Percentiles rank a stretch among this genome's conserved stretches.
Conservation (phyloP, 164 flowering plant species). For the Magnolia kwangsiensis region DNA sequence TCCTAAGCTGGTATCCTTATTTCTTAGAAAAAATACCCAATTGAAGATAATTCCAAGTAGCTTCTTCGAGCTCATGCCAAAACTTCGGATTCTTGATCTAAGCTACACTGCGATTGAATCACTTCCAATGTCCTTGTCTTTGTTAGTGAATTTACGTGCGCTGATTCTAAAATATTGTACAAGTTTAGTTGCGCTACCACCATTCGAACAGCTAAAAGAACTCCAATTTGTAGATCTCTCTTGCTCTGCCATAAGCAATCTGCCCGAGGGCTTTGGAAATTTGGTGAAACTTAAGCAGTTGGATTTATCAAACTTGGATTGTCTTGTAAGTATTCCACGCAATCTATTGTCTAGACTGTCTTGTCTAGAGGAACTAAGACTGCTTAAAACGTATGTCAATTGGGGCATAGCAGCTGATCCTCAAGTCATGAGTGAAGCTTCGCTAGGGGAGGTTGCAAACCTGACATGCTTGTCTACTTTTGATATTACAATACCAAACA, state of each 20-base stretch:
- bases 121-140: conserved; percentile 3
- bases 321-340: not conserved
- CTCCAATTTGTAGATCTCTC: conserved; percentile 3
- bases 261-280: conserved; percentile 2
- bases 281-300: conserved; percentile 6
- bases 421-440: not conserved
- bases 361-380: not conserved
- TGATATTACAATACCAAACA: not conserved
- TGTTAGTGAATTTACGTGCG: conserved; percentile 1
- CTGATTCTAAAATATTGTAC: not conserved
- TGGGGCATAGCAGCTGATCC: not conserved
- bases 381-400: not conserved
- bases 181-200: not conserved
- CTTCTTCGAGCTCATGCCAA: conserved; percentile 7
- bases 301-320: not conserved
- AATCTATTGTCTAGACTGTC: not conserved
- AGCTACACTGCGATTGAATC: not conserved
- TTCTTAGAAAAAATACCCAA: not conserved
- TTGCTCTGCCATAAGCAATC: not conserved
- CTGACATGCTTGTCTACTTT: not conserved
- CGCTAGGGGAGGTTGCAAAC: not conserved
- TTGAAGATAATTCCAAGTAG: not conserved
- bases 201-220: not conserved
- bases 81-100: conserved; percentile 5
- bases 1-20: not conserved